phyloP scores from a whole-genome alignment of 1,284 basidiomycete genomes.

The Cutaneotrichosporon curvatum region DNA sequence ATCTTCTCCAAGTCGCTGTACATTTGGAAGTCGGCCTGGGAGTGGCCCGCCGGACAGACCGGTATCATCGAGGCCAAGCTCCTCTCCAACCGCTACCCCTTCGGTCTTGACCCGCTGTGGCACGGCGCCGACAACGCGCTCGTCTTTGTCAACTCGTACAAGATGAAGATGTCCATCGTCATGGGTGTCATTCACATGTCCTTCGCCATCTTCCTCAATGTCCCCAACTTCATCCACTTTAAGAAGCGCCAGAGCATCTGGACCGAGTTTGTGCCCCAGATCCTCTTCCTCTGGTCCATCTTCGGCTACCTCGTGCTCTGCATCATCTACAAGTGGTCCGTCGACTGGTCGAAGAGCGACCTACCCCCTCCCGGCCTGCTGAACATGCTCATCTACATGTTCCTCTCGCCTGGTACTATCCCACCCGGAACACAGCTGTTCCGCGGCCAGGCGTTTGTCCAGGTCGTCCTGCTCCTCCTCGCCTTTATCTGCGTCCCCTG shows the following conservation, averaged over 20 bases:
- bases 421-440: constrained; percentile 68
- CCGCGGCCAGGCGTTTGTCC: constrained; percentile 78
- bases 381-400: constrained; percentile 94
- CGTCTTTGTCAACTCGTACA: constrained; percentile 96
- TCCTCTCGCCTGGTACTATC: constrained; percentile 76
- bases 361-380: constrained; percentile 79
- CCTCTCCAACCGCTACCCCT: constrained; percentile 72
- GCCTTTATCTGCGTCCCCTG: constrained; percentile 89
- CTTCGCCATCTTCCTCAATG: constrained; percentile 89
- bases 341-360: constrained; percentile 74
- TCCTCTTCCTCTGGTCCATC: constrained; percentile 94
- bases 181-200: constrained; percentile 98
- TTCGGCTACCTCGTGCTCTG: constrained; percentile 94
- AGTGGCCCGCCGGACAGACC: constrained; percentile 57
- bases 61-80: constrained; percentile 52
- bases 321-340: constrained; percentile 95
- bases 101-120: constrained; percentile 94
- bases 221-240: constrained; percentile 92
- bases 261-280: constrained; percentile 92
- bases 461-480: constrained; percentile 69
- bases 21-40: constrained; percentile 84
- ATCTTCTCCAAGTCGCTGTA: constrained; percentile 92
- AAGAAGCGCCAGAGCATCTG: constrained; percentile 78
- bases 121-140: constrained; percentile 86
- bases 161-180: constrained; percentile 99